These are phyloP conservation scores for Fusarium protoensiforme DNA, from an alignment of 2,329 filamentous ascomycete genomes.

Conservation along the genomic window DNA sequence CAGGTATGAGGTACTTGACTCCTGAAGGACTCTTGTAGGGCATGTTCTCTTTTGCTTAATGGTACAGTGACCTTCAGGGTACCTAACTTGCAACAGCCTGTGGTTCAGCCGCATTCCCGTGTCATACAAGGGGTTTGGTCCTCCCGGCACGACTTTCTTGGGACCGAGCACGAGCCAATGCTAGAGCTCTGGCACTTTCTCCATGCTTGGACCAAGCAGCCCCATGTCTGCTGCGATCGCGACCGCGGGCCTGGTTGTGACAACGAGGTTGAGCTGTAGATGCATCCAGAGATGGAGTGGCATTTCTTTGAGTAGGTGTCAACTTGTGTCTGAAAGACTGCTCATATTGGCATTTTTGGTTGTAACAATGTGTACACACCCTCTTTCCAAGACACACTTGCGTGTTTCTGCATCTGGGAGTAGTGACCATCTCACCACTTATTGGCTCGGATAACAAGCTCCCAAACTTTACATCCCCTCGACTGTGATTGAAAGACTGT, in stretches of 20 bases:
- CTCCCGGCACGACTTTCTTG: too few relatives aligned
- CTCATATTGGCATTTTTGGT: too few relatives aligned
- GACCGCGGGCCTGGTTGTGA: neutral
- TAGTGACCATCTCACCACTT: neutral
- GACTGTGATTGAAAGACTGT: too few relatives aligned
- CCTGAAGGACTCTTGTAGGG: too few relatives aligned
- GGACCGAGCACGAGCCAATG: neutral
- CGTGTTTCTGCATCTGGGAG: too few relatives aligned
- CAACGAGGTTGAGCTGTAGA: neutral
- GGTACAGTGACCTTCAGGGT: too few relatives aligned
- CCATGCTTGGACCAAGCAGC: neutral
- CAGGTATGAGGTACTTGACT: neutral
- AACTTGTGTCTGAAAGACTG: neutral
- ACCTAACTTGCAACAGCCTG: too few relatives aligned
- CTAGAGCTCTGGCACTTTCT: neutral
- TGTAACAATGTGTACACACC: neutral
- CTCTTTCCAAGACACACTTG: neutral
- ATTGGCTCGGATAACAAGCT: neutral
- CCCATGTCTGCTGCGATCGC: neutral
- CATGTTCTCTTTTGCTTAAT: too few relatives aligned
- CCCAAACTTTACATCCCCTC: neutral
- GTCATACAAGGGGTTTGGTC: too few relatives aligned
- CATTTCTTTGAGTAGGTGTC: neutral
- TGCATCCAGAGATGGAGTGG: neutral
- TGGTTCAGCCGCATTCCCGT: too few relatives aligned